Evolutionary conservation across 2,329 filamentous ascomycete species (phyloP), one percentile per base, ranked within the genome.

Genomic region (Aschersonia sp.): DNA sequence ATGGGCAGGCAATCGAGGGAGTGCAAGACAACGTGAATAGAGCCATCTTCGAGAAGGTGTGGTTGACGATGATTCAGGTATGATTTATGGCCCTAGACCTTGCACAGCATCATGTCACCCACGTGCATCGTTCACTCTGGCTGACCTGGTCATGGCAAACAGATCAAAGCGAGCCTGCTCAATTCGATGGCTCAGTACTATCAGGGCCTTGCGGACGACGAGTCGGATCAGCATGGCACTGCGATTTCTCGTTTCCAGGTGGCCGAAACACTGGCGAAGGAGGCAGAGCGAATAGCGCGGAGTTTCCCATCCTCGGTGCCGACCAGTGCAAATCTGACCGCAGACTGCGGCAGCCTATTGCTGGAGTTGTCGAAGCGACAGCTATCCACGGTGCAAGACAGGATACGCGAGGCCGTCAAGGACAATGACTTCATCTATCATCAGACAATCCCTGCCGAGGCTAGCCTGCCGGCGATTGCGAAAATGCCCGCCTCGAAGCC

Each of bases 401-500:
- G 85, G 61, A 70, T 95, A 29, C 71, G 72, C 20, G 82, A 86
- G 51, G 74, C 89, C 45, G 74, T 77, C 55, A 95, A 94, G 59
- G 92, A 98, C 64, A 98, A 98, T 56, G 92, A 98, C 61, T 97
- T 92, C 64, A 95, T 98, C 61, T 98, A 98, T 60, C 92, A 98
- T 61, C 88, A 97, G 56, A 82, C 80, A 1, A 83, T 98, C 2
- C 91, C 92, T 0, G 82, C 83, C 7, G 89, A 96, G 63, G 85
- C 89, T 4, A 84, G 83, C 31, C 69, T 98, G 9, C 70, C 86
- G 1, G 76, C 84, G 1, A 89, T 98, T 45, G 77, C 89, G 3
- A 98, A 97, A 63, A 74, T 97, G 12, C 89, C 91, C 4, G 94
- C 92, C 1, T 89, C 92, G 5, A 98, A 98, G 64, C 89, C 92